Evolutionary conservation across 768 basidiomycete species (phyloP).

Genomic region (Astraeus odoratus): DNA sequence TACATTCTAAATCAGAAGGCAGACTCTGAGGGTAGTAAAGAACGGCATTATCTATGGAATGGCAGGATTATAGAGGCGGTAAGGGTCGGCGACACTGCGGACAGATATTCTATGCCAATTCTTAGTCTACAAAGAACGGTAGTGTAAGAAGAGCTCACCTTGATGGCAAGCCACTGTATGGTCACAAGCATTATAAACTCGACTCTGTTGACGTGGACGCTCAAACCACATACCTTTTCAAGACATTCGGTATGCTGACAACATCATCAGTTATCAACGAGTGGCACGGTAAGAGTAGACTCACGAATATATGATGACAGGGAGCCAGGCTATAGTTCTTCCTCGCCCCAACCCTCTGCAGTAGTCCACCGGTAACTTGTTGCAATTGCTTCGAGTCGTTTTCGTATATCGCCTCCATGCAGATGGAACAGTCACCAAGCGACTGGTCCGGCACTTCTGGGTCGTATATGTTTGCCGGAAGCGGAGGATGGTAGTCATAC

Average conservation of each 20-base stretch:
- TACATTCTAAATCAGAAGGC: neutral
- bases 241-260: constrained; percentile 79
- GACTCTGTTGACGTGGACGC: neutral
- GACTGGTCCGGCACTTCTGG: constrained; percentile 70
- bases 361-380: constrained; percentile 32
- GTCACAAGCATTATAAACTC: constrained; percentile 9
- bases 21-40: neutral
- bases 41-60: neutral
- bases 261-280: neutral
- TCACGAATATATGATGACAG: constrained; percentile 82
- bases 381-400: constrained; percentile 35
- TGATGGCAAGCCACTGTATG: constrained; percentile 65
- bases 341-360: constrained; percentile 32
- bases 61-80: constrained; percentile 55
- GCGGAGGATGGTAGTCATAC: constrained; percentile 82
- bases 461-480: constrained; percentile 53
- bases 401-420: constrained; percentile 79
- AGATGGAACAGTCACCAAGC: constrained; percentile 85
- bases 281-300: constrained; percentile 18
- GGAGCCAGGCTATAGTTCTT: constrained; percentile 82
- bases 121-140: neutral
- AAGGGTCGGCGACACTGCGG: constrained; percentile 84
- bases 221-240: constrained; percentile 47
- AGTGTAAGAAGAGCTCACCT: constrained; percentile 32
- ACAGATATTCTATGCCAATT: constrained; percentile 64